phyloP scores from a whole-genome alignment of 495 filamentous ascomycete species.

The Penicillium canescens region DNA sequence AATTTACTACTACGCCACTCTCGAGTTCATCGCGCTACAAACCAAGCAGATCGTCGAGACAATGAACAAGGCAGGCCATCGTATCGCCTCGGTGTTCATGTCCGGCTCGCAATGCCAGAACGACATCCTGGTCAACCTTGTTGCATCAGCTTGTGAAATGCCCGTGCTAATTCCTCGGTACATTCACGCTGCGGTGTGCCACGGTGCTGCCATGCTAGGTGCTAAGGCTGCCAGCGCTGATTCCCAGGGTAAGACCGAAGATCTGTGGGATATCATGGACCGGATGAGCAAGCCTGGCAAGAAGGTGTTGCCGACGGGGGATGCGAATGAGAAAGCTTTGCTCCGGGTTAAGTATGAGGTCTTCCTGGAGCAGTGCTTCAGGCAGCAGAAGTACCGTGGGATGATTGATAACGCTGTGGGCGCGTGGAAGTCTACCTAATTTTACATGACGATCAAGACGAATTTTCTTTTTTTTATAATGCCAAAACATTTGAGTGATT shows the following conservation, averaged over 20 bases:
- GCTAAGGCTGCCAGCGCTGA: constrained; percentile 87
- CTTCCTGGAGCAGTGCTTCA: constrained; percentile 65
- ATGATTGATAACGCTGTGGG: constrained; percentile 63
- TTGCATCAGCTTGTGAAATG: constrained; percentile 87
- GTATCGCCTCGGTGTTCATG: constrained; percentile 94
- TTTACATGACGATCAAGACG: neutral
- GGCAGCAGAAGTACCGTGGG: constrained; percentile 58
- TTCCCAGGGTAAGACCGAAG: constrained; percentile 74
- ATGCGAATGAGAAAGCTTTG: constrained; percentile 73
- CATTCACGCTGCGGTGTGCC: constrained; percentile 92
- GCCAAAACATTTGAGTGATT: neutral
- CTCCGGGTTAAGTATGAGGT: constrained; percentile 80
- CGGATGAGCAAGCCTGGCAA: constrained; percentile 94
- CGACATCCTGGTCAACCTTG: constrained; percentile 82
- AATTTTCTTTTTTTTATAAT: neutral
- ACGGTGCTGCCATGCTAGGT: constrained; percentile 95
- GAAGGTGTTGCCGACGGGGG: constrained; percentile 68
- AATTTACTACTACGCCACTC: constrained; percentile 86
- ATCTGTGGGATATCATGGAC: constrained; percentile 95
- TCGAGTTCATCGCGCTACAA: constrained; percentile 97
- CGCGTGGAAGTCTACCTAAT: constrained; percentile 32
- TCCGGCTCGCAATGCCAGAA: constrained; percentile 97
- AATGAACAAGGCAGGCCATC: constrained; percentile 85
- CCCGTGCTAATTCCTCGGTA: constrained; percentile 91
- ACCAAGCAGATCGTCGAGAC: constrained; percentile 92